Percentiles rank a stretch among this genome's conserved stretches.
phyloP scores from a whole-genome alignment of 768 basidiomycete genomes.

The Lyophyllum decastes region DNA sequence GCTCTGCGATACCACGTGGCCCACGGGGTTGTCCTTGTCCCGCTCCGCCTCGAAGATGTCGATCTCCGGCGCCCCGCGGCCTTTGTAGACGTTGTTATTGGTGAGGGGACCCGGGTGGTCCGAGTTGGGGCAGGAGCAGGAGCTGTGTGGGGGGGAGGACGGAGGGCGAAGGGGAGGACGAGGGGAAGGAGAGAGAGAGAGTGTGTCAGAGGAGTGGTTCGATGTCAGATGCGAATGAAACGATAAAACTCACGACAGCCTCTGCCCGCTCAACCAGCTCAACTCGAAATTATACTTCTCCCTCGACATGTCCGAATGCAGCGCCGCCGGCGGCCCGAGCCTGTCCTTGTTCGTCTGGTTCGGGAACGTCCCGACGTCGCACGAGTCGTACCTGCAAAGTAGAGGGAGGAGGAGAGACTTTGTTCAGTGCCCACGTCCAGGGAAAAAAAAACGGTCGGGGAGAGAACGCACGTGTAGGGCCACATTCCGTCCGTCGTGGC shows the following conservation, averaged over 20 bases:
- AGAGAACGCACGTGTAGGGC: constrained; percentile 68
- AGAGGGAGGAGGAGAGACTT: not conserved
- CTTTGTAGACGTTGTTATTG: constrained; percentile 27
- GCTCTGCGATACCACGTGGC: constrained; percentile 70
- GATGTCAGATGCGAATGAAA: no score
- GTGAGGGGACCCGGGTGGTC: constrained; percentile 82
- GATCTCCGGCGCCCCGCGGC: constrained; percentile 81
- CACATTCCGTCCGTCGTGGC: constrained; percentile 81
- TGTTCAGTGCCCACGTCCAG: no score
- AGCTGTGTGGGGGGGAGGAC: constrained; percentile 31
- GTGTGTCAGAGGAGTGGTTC: no score
- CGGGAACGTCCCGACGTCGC: constrained; percentile 76
- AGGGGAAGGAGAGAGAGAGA: not conserved
- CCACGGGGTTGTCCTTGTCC: constrained; percentile 47
- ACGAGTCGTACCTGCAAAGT: constrained; percentile 56
- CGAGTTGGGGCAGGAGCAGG: constrained; percentile 74
- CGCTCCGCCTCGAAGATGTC: constrained; percentile 80
- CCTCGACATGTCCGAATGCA: constrained; percentile 49
- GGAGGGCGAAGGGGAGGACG: not conserved
- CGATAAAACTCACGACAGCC: constrained; percentile 70
- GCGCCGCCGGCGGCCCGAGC: constrained; percentile 62
- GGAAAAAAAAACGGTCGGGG: not conserved
- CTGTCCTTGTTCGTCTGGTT: constrained; percentile 63
- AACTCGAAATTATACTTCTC: constrained; percentile 57
- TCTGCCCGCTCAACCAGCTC: constrained; percentile 78